phyloP scores from a whole-genome alignment of 805 yeast genomes.

The Novakomyces olei region DNA sequence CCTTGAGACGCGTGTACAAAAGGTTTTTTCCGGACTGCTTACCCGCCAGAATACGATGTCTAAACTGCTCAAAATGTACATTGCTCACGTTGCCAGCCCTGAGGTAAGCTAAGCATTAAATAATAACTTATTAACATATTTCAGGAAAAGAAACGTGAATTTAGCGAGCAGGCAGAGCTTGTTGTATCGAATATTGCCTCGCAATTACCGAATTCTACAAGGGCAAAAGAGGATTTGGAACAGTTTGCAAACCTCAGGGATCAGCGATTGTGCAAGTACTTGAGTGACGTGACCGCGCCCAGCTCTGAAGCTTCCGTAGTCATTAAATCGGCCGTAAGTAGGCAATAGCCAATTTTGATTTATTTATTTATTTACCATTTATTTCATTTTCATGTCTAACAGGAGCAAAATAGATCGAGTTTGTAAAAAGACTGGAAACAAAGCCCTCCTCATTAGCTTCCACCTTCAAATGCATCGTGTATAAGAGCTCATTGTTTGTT shows the following conservation, averaged over 20 bases:
- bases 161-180: slow-evolving; percentile 20
- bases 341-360: background rate
- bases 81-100: slow-evolving; percentile 28
- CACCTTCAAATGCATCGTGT: slow-evolving; percentile 34
- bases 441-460: slow-evolving; percentile 26
- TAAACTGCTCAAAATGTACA: slow-evolving; percentile 26
- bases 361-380: background rate
- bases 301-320: slow-evolving; percentile 41
- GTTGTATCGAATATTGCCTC: slow-evolving; percentile 25
- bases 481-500: slow-evolving; percentile 36
- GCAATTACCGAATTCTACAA: slow-evolving; percentile 31
- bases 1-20: too few species aligned
- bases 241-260: slow-evolving; percentile 34
- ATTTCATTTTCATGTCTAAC: background rate
- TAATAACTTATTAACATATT: slow-evolving; percentile 4
- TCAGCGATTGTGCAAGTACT: slow-evolving; percentile 32
- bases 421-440: slow-evolving; percentile 26
- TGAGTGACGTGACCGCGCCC: slow-evolving; percentile 31
- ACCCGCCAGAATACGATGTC: slow-evolving; percentile 38
- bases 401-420: slow-evolving; percentile 22
- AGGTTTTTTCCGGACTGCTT: slow-evolving; percentile 44
- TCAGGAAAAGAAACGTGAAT: slow-evolving; percentile 20
- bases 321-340: slow-evolving; percentile 35
- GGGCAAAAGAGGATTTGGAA: slow-evolving; percentile 29
- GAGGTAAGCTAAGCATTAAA: slow-evolving; percentile 10